phyloP scores from a whole-genome alignment of 2,329 filamentous ascomycete species.

The Pseudogymnoascus sp. region DNA sequence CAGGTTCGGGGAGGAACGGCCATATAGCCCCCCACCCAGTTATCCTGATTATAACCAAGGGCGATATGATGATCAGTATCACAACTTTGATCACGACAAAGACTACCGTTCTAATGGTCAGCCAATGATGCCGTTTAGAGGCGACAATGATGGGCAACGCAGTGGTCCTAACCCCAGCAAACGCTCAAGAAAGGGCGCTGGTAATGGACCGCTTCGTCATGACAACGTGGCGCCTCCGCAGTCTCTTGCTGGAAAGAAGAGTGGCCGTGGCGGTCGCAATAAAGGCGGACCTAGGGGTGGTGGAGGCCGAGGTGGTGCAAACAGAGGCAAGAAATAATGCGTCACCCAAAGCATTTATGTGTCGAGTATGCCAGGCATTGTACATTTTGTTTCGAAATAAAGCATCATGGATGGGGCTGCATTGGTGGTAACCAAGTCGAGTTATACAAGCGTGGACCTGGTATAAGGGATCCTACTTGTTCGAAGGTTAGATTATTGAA shows the following conservation, averaged over 20 bases:
- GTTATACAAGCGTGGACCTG: neutral
- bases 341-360: neutral
- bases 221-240: neutral
- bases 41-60: constrained; percentile 5
- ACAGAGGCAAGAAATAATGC: constrained; percentile 1
- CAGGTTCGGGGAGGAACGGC: neutral
- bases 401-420: neutral
- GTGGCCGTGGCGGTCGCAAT: constrained; percentile 2
- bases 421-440: neutral
- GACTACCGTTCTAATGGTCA: neutral
- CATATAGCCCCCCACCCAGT: neutral
- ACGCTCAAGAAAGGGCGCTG: neutral
- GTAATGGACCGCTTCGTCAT: neutral
- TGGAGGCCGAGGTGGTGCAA: neutral
- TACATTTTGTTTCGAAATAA: neutral
- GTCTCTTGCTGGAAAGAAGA: neutral
- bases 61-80: constrained; percentile 3
- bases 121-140: neutral
- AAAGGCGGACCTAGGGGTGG: constrained; percentile 7
- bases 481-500: neutral
- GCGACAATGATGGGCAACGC: neutral
- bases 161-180: neutral
- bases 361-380: neutral
- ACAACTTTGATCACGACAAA: constrained; percentile 1
- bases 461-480: neutral